Base-by-base conservation (phyloP, 306 rosid species). In the Trifolium fragiferum region DNA sequence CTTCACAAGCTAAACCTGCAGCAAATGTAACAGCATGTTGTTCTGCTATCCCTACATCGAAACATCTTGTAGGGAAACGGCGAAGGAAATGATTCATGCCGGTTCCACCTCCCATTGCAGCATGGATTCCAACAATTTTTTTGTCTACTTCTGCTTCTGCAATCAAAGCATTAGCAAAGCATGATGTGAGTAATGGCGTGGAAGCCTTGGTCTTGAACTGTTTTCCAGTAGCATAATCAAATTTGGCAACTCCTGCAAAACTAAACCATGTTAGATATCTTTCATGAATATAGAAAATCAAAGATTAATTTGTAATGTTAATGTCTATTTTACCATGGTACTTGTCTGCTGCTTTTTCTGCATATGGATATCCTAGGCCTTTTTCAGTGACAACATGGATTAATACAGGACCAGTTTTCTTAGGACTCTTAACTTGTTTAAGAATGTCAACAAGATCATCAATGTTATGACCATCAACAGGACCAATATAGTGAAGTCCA, bases 31-130 rank as follows among this genome's bases (percentile, higher is more conserved):
- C 94, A n/a, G 96, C 98, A 77, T 93, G 98, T 59, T 93, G 97
- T 81, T 93, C 97, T 49, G 97, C 98, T 79, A 93, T 93, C 57
- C 98, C 97, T 50, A 91, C 97, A 77, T 91, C 97, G 43, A 93
- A 93, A 85, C 98, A 93, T 80, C 97, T 87, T 21, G 89, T 54
- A 18, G 98, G 97, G 81, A 93, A 93, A 15, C 84, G 88, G n/a
- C 89, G 96, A 16, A 63, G 92, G 87, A 93, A 93, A 64, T 84
- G 82, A 81, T 93, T 93, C 89, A 93, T 32, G 68, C 97, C 97
- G 0, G 98, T 91, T 80, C 98, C 98, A 19, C 97, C 97, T 64
- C 98, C 97, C 98, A 93, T 93, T 60, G 98, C 98, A 76, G 98
- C 97, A 67, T 93, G 98, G 78, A 93, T 93, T 23, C 86, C 98